These are phyloP conservation scores for Hibiscus syriacus DNA, from an alignment of 345 rosid genomes.

Conservation along the genomic window DNA sequence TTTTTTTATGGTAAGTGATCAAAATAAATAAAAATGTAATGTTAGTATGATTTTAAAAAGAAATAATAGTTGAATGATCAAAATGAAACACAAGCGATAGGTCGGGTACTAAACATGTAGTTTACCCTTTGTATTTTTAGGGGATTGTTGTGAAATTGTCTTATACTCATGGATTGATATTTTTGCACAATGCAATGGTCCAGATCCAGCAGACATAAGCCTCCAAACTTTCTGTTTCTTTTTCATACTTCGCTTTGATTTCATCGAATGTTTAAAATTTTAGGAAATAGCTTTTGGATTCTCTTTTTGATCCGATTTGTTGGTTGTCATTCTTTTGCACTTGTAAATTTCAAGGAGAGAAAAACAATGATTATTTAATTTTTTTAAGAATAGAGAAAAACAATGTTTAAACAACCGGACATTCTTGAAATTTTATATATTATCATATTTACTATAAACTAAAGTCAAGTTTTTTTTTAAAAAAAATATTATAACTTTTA, in stretches of 20 bases:
- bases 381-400: background rate
- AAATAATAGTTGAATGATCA: no score
- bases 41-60: no score
- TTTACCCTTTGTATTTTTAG: no score
- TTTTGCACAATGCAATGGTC: background rate
- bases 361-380: background rate
- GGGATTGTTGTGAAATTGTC: background rate
- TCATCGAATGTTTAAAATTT: background rate
- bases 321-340: background rate
- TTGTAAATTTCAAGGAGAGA: background rate
- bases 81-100: no score
- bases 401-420: background rate
- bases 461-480: no score
- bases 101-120: no score
- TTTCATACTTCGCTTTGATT: background rate
- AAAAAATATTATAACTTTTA: no score
- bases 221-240: background rate
- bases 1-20: no score
- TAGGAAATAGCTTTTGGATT: background rate
- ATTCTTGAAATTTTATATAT: no score
- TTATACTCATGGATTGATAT: background rate
- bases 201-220: background rate
- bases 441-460: no score
- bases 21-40: no score
- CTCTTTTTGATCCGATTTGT: background rate